A percentile compares a stretch with the other conserved stretches of the same genome.
These are phyloP conservation scores for Rhodotorula diobovata DNA, from an alignment of 768 basidiomycete genomes.

Conservation along the genomic window DNA sequence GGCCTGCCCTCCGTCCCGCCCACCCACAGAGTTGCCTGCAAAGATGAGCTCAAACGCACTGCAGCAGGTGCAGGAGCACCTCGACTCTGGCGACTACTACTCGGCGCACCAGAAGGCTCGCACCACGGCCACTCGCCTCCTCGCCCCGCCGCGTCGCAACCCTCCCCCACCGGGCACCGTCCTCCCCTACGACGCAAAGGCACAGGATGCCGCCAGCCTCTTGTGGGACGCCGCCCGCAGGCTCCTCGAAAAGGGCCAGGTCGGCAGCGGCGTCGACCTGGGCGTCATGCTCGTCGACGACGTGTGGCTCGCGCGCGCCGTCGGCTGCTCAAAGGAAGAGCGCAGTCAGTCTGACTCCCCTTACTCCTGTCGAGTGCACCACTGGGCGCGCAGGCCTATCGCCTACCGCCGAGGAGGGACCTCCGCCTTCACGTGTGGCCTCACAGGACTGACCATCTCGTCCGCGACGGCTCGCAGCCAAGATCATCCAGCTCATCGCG, in stretches of 20 bases:
- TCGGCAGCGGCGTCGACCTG: conserved; percentile 86
- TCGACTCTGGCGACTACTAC: conserved; percentile 67
- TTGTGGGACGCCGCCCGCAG: conserved; percentile 85
- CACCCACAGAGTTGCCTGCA: too few species aligned
- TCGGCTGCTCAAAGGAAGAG: conserved; percentile 48
- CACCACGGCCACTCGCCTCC: conserved; percentile 78
- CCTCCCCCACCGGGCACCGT: conserved; percentile 39
- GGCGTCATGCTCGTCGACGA: conserved; percentile 68
- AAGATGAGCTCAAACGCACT: not conserved
- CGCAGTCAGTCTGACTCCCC: conserved; percentile 15
- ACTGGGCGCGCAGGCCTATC: too few species aligned
- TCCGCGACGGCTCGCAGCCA: not conserved
- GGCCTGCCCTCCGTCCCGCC: too few species aligned
- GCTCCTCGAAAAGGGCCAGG: conserved; percentile 78
- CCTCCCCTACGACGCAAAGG: conserved; percentile 64
- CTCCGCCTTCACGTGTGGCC: not conserved
- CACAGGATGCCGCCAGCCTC: conserved; percentile 83
- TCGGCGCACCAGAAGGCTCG: conserved; percentile 96
- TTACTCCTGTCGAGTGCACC: not conserved
- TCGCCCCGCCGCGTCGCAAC: conserved; percentile 31
- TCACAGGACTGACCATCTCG: not conserved
- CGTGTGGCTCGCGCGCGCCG: conserved; percentile 71
- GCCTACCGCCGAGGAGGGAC: too few species aligned
- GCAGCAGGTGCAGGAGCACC: conserved; percentile 58
- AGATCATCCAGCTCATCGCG: conserved; percentile 81